These are phyloP conservation scores for Monosporozyma siamensis DNA, from an alignment of 805 yeast species.

Conservation along the genomic window DNA sequence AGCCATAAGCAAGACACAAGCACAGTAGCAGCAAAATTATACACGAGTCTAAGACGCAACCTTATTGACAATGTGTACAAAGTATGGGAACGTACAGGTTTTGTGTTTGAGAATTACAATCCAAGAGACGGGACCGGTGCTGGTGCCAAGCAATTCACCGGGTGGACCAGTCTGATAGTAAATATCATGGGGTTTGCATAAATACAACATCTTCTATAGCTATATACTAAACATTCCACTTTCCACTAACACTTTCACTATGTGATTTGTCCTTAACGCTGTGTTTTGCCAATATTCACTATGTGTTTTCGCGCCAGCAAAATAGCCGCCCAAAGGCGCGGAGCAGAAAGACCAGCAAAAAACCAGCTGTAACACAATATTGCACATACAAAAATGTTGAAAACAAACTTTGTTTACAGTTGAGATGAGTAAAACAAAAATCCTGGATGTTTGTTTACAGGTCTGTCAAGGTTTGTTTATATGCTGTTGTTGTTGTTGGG, in stretches of 20 bases:
- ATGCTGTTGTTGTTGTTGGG: too few species aligned
- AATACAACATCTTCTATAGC: neutral
- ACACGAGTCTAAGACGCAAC: slow-evolving; percentile 51
- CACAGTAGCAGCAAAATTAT: slow-evolving; percentile 39
- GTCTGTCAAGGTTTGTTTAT: neutral
- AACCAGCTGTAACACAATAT: neutral
- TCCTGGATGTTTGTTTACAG: neutral
- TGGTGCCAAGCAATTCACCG: slow-evolving; percentile 84
- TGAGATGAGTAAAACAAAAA: neutral
- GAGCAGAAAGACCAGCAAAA: slow-evolving; percentile 2
- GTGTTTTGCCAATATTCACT: neutral
- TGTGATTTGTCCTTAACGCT: neutral
- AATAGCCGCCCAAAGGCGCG: neutral
- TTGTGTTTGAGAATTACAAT: slow-evolving; percentile 85
- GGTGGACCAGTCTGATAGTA: slow-evolving; percentile 85
- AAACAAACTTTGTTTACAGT: neutral
- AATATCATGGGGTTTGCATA: slow-evolving; percentile 48
- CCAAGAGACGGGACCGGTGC: slow-evolving; percentile 63
- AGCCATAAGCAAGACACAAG: slow-evolving; percentile 12
- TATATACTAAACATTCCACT: neutral
- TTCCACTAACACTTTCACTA: too few species aligned
- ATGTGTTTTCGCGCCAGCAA: neutral
- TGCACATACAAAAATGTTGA: neutral
- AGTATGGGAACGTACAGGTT: slow-evolving; percentile 71
- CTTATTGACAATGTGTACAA: slow-evolving; percentile 56